A percentile compares a stretch with the other conserved stretches of the same genome.
Conservation (phyloP, 352 stramenopile species). For the Globisporangium paroecandrum region DNA sequence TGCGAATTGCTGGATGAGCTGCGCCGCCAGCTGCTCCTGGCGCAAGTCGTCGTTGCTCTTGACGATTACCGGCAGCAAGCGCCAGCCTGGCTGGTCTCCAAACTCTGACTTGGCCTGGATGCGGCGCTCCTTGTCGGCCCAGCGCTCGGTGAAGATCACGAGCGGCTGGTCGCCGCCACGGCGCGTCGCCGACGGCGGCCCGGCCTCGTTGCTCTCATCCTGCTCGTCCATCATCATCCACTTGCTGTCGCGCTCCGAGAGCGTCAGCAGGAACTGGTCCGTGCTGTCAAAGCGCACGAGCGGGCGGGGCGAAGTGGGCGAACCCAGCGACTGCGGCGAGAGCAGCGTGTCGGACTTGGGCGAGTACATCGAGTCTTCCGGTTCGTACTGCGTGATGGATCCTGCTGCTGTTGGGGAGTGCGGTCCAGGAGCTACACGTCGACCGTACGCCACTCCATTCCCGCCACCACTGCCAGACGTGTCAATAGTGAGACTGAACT, state of each 20-base stretch:
- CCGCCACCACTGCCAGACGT: conserved; percentile 22
- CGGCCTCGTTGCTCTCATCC: conserved; percentile 18
- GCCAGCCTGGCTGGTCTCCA: conserved; percentile 82
- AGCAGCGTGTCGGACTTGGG: conserved; percentile 54
- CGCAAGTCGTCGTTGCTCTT: conserved; percentile 98
- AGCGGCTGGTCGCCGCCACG: conserved; percentile 36
- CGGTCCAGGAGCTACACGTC: conserved; percentile 9
- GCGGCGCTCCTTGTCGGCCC: conserved; percentile 92
- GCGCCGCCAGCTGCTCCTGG: conserved; percentile 97
- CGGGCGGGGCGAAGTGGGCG: conserved; percentile 48
- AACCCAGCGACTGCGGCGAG: conserved; percentile 57
- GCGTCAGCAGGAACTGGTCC: conserved; percentile 62
- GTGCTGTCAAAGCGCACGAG: conserved; percentile 75
- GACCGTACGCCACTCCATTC: conserved; percentile 1
- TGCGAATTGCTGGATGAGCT: conserved; percentile 94
- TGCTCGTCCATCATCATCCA: conserved; percentile 52
- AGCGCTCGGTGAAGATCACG: conserved; percentile 94
- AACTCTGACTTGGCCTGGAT: conserved; percentile 86
- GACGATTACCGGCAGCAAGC: conserved; percentile 93
- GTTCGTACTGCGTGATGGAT: not conserved
- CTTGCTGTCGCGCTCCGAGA: conserved; percentile 74
- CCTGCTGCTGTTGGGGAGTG: conserved; percentile 1
- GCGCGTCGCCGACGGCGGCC: conserved; percentile 15
- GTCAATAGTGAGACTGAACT: conserved; percentile 45
- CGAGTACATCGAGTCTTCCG: conserved; percentile 40